These are phyloP conservation scores for Litsea cubeba DNA, from an alignment of 164 flowering plant species.

Conservation along the genomic window DNA sequence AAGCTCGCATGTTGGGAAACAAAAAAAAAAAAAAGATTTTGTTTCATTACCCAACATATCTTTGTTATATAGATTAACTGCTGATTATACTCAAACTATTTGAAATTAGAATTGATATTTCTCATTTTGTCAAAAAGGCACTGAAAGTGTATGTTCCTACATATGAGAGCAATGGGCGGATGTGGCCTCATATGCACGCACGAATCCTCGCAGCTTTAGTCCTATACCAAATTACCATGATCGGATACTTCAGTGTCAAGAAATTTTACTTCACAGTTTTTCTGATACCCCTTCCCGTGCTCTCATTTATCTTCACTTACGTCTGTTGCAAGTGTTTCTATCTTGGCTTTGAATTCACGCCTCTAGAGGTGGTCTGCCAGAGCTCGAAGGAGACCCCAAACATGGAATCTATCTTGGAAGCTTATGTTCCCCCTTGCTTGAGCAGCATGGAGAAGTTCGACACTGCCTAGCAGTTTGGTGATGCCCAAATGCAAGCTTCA, in stretches of 20 bases:
- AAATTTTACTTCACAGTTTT: constrained; percentile 37
- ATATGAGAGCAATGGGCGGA: constrained; percentile 83
- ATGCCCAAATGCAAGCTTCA: constrained; percentile 28
- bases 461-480: constrained; percentile 41
- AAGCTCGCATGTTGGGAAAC: too few species aligned
- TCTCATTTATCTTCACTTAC: constrained; percentile 48
- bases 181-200: constrained; percentile 89
- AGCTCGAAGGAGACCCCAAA: constrained; percentile 52
- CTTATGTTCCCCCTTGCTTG: constrained; percentile 75
- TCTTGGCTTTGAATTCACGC: constrained; percentile 38
- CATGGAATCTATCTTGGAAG: constrained; percentile 53
- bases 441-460: constrained; percentile 49
- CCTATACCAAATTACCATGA: constrained; percentile 71
- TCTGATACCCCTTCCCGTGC: constrained; percentile 56
- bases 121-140: constrained; percentile 39
- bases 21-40: too few species aligned
- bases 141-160: constrained; percentile 88
- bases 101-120: background rate
- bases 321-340: constrained; percentile 59
- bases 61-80: background rate
- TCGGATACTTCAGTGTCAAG: constrained; percentile 60
- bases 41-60: too few species aligned
- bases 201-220: constrained; percentile 66
- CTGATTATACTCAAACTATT: background rate
- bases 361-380: constrained; percentile 59